Evolutionary conservation across 2,329 filamentous ascomycete species (phyloP), one percentile per base, ranked within the genome.

Genomic region (Paecilomyces sp.): DNA sequence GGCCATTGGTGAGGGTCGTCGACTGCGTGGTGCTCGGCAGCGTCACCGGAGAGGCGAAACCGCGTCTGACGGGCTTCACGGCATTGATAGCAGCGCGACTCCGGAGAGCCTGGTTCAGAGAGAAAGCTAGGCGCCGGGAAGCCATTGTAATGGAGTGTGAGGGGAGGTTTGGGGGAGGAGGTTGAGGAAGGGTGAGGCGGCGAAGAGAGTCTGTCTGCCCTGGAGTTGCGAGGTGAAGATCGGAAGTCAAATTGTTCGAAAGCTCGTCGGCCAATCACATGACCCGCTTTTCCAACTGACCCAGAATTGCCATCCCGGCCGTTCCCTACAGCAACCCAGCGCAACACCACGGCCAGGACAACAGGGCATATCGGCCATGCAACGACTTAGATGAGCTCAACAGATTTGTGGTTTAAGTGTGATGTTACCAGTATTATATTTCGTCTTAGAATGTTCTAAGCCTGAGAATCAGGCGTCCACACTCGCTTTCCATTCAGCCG

Each of bases 61-160:
- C 89, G 83, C 93, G 87, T 79, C 86, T 88, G 79, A 94, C 82
- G 68, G 89, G 84, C 77, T 86, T 82, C 76, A 91, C 83, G 75
- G 89, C 83, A 79, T 89, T 88, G 80, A 94, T 84, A 79, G 90
- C 89, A 80, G 89, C 85, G 79, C 91, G 90, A 82, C 83, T 90
- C 84, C 92, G 91, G 81, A 96, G 84, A 81, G 90, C 89, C 82
- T 91, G 88, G 80, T 91, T 86, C 75, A 97, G 87, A 84, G 92
- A 96, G 80, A 95, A 86, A 84, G 92, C 92, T 83, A 97, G 87
- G 88, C 92, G 90, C 86, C 92, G 87, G 80, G 93, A 96, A 83
- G 93, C 93, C 93, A 97, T 97, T 77, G 77, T 73, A 67, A 67
- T 67, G 60, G 64, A 70, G 63, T 67, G 59, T 73, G 71, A 65